Conservation (phyloP, 495 filamentous ascomycete species). For the Trichoderma reesei region DNA sequence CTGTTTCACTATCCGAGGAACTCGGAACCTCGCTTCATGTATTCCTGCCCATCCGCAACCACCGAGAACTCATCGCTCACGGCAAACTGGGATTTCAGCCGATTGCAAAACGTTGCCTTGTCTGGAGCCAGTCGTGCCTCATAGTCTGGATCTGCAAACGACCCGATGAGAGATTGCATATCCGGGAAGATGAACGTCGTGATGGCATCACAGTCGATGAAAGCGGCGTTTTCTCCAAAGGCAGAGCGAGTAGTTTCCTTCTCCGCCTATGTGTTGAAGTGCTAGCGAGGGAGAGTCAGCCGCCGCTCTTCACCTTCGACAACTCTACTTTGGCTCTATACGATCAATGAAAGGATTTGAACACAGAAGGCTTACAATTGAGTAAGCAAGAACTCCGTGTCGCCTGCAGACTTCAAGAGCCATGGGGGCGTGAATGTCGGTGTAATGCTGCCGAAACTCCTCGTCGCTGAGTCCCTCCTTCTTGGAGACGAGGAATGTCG, state of each 20-base stretch:
- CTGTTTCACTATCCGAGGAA: background rate
- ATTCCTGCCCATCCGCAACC: background rate
- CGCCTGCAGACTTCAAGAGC: background rate
- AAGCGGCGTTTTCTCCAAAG: background rate
- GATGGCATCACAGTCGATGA: background rate
- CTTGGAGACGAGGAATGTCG: background rate
- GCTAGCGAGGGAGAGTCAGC: background rate
- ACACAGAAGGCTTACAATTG: background rate
- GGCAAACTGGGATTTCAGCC: background rate
- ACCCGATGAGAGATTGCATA: background rate
- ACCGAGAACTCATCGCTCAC: background rate
- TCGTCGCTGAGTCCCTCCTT: conserved; percentile 5
- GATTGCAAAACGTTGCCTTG: background rate
- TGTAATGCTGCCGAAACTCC: background rate
- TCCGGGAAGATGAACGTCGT: background rate
- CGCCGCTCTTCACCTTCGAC: background rate
- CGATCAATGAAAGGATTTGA: background rate
- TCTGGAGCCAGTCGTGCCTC: background rate
- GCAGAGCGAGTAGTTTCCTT: background rate
- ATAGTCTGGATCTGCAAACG: conserved; percentile 3
- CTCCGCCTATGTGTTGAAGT: background rate
- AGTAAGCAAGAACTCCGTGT: conserved; percentile 1
- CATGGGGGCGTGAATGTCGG: conserved; percentile 2
- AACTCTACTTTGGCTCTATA: background rate
- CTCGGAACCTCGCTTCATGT: background rate